Percentiles rank a stretch among this genome's conserved stretches.
Conservation (phyloP, 345 rosid genomes). For the Jatropha curcas region DNA sequence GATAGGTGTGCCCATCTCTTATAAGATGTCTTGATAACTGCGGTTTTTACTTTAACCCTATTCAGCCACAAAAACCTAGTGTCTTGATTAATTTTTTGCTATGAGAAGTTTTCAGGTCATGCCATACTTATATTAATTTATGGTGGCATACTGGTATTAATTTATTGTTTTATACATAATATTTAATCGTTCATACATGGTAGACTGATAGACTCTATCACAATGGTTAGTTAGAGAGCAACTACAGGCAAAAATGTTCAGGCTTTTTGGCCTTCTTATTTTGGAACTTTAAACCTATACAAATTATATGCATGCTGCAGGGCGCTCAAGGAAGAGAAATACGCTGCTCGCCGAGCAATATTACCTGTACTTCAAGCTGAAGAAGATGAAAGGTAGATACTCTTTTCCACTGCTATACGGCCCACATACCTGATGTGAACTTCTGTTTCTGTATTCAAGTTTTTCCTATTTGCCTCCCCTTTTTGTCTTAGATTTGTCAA, state of each 20-base stretch:
- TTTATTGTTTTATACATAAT: no score
- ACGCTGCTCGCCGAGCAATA: conserved; percentile 82
- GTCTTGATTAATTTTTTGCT: not conserved
- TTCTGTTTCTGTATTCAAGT: not conserved
- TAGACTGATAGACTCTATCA: not conserved
- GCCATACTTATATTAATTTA: no score
- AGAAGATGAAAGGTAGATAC: conserved; percentile 92
- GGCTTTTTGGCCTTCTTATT: not conserved
- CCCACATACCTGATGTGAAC: not conserved
- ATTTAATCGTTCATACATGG: no score
- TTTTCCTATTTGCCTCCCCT: not conserved
- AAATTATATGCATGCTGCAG: conserved; percentile 39
- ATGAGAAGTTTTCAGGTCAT: conserved; percentile 1
- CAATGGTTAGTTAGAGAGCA: not conserved
- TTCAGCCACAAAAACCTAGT: not conserved
- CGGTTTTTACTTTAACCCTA: not conserved
- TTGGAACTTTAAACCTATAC: not conserved
- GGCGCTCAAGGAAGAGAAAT: conserved; percentile 96
- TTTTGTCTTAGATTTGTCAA: conserved; percentile 64
- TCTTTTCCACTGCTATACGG: not conserved
- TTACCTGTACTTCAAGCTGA: conserved; percentile 95
- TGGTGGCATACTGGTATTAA: no score
- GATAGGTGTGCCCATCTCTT: no score
- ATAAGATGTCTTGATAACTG: no score
- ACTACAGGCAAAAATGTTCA: not conserved